Evolutionary conservation across 768 basidiomycete species (phyloP), one percentile per base, ranked within the genome.

Genomic region (Pluteus cervinus): DNA sequence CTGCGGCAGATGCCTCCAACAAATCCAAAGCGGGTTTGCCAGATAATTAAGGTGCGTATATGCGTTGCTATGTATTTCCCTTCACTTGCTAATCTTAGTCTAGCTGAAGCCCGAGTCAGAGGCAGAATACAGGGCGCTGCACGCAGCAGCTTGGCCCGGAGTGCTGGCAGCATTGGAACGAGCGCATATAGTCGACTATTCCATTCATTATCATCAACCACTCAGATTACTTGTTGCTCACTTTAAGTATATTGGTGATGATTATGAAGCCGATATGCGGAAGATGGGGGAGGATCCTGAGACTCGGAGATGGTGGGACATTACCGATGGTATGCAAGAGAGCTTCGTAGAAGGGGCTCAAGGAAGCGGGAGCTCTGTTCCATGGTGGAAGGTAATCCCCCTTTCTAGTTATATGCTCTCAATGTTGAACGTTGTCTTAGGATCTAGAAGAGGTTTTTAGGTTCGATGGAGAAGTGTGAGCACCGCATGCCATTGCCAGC

Each of bases 291-390:
- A 74, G 12, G 81, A 85, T 51, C 65, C 73, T 11, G 76, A 80
- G 51, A 88, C 84, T n/a, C 71, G 69, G 53, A 54, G 71, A 41
- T 88, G 86, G 86, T 87, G 86, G 86, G 60, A 66, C 47, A 54
- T 86, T 29, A 87, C 83, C 0, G 86, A 86, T 53, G 63, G 50
- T 4, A 84, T 88, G 84, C 86, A 89, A 57, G 75, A 81, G 56
- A 82, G 77, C 49, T 75, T 87, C 29, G 66, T 78, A n/a, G 66
- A 73, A 3, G 82, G 74, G 25, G 84, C 85, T 4, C 65, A 63
- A 4, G 84, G 85, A 11, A 86, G 83, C 43, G 83, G 75, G 8
- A 68, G 67, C 16, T 75, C 73, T 4, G 59, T 78, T 9, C 80
- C 84, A 40, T 88, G 86, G 86, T 78, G 78, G 79, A 66, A 61